Evolutionary conservation across 257 asterid species (phyloP).

Genomic region (Fraxinus americana): DNA sequence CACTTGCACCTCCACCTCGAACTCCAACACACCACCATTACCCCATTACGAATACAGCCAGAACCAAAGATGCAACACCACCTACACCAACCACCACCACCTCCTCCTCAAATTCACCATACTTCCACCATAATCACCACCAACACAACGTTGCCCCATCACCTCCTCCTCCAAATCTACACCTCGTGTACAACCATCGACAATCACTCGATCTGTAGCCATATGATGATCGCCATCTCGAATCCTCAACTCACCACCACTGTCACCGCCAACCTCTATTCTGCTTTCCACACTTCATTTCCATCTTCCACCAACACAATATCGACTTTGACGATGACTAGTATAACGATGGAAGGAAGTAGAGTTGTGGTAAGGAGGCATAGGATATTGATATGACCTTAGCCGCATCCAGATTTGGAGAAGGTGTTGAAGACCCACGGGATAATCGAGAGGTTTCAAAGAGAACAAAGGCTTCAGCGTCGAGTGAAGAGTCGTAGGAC

Average conservation of each 20-base stretch:
- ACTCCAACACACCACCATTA: too few species aligned
- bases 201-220: too few species aligned
- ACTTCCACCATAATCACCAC: too few species aligned
- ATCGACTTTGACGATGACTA: constrained; percentile 37
- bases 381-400: constrained; percentile 55
- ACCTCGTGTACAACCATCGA: too few species aligned
- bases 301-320: constrained; percentile 18
- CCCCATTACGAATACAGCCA: too few species aligned
- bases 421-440: constrained; percentile 88
- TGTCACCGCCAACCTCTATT: constrained; percentile 40
- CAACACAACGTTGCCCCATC: too few species aligned
- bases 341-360: constrained; percentile 39
- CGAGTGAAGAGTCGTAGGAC: constrained; percentile 77
- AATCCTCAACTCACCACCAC: constrained; percentile 9
- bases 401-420: constrained; percentile 40
- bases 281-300: constrained; percentile 32
- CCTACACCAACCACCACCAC: too few species aligned
- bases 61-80: too few species aligned
- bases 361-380: constrained; percentile 92
- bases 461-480: constrained; percentile 73
- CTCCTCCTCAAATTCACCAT: too few species aligned
- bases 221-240: too few species aligned
- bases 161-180: too few species aligned
- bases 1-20: too few species aligned
- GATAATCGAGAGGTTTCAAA: constrained; percentile 84